phyloP scores from a whole-genome alignment of 2,329 filamentous ascomycete species.

The Epichloe uncinata region DNA sequence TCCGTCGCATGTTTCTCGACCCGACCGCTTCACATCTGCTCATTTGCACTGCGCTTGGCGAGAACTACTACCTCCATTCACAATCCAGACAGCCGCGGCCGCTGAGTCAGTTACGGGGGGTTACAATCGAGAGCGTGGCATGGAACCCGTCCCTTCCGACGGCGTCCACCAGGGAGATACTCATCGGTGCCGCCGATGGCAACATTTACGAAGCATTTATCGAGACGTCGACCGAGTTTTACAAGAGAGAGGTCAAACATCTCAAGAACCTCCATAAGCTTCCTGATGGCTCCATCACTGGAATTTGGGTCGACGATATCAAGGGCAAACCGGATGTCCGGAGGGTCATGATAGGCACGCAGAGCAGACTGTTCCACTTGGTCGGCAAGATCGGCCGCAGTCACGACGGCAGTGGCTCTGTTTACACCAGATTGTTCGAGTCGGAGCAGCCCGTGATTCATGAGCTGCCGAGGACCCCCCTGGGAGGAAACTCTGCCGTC shows the following conservation, averaged over 20 bases:
- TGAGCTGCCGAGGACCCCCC: constrained; percentile 47
- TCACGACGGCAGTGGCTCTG: constrained; percentile 69
- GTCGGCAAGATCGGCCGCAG: constrained; percentile 62
- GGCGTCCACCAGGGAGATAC: constrained; percentile 84
- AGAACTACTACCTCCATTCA: constrained; percentile 96
- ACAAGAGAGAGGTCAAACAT: constrained; percentile 88
- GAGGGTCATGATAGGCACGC: constrained; percentile 68
- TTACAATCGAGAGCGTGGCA: constrained; percentile 76
- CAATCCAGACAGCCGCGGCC: constrained; percentile 81
- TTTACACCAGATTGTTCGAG: constrained; percentile 82
- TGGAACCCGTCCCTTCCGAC: constrained; percentile 94
- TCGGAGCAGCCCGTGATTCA: constrained; percentile 67
- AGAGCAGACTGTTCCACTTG: constrained; percentile 66
- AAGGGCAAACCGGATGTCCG: constrained; percentile 55
- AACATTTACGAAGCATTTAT: constrained; percentile 93
- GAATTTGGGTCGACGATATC: constrained; percentile 70
- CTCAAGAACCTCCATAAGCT: constrained; percentile 72
- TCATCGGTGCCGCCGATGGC: constrained; percentile 84
- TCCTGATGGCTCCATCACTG: constrained; percentile 70
- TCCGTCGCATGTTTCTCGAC: constrained; percentile 93
- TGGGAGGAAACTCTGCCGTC: constrained; percentile 47
- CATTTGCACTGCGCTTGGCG: constrained; percentile 78
- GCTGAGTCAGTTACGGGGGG: constrained; percentile 69
- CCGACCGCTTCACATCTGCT: constrained; percentile 91
- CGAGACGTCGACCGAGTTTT: constrained; percentile 89